Conservation (phyloP, 2,329 filamentous ascomycete species). For the Diaporthe batatas region DNA sequence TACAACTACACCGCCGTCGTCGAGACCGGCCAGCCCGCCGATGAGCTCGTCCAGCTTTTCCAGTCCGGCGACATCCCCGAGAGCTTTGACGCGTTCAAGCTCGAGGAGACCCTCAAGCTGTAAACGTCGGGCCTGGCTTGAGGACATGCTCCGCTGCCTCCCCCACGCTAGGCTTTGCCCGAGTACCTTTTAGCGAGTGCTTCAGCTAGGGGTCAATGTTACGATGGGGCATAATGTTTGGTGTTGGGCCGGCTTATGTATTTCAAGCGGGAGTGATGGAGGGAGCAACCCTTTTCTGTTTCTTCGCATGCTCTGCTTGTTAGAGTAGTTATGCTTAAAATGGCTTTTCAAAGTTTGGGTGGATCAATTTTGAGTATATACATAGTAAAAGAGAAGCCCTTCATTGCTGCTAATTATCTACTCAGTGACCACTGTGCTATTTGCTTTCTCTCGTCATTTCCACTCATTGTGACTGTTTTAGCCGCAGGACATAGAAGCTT, state of each 20-base stretch:
- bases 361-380: not conserved
- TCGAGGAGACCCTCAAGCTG: not conserved
- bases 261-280: not conserved
- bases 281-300: not conserved
- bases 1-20: constrained; percentile 18
- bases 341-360: not conserved
- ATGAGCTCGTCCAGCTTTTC: not conserved
- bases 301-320: not conserved
- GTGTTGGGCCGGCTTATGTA: not conserved
- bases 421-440: not conserved
- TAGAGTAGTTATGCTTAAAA: not conserved
- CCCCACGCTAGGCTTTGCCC: not conserved
- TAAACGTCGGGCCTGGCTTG: not conserved
- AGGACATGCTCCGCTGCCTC: not conserved
- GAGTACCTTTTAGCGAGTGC: not conserved
- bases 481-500: too few species aligned
- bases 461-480: too few species aligned
- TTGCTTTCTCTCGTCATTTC: too few species aligned
- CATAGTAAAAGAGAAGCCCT: not conserved
- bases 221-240: not conserved
- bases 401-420: not conserved
- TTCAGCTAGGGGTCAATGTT: not conserved
- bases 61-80: not conserved
- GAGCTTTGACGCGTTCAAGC: not conserved
- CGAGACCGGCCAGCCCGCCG: not conserved